These are phyloP conservation scores for Phytophthora constricta DNA, from an alignment of 352 stramenopile genomes.

Conservation along the genomic window DNA sequence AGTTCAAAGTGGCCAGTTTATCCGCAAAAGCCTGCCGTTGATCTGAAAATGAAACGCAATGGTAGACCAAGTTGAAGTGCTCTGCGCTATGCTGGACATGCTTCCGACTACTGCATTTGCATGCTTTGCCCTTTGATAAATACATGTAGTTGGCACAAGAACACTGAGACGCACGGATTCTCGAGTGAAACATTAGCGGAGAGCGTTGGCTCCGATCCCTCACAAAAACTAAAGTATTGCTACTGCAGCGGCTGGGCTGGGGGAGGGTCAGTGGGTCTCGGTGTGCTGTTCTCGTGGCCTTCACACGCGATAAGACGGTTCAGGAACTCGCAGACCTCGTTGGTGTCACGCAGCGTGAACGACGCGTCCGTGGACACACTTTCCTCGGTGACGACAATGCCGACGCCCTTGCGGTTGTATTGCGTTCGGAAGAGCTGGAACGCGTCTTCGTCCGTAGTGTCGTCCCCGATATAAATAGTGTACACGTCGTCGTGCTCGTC, in stretches of 20 bases:
- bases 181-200: not conserved
- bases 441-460: conserved; percentile 91
- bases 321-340: conserved; percentile 77
- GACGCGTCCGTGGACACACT: conserved; percentile 70
- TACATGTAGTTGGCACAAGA: too few relatives aligned
- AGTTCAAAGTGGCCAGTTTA: conserved; percentile 29
- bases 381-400: conserved; percentile 85
- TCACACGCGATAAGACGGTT: conserved; percentile 63
- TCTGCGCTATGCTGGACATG: too few relatives aligned
- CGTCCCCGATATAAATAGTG: conserved; percentile 93
- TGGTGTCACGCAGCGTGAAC: conserved; percentile 82
- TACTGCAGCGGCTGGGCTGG: conserved; percentile 12
- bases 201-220: not conserved
- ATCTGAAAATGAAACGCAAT: conserved; percentile 25
- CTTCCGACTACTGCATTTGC: too few relatives aligned
- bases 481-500: conserved; percentile 82
- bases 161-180: too few relatives aligned
- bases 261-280: conserved; percentile 16
- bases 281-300: conserved; percentile 28
- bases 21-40: not conserved
- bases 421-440: conserved; percentile 73
- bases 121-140: too few relatives aligned
- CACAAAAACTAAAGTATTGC: not conserved
- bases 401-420: conserved; percentile 68
- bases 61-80: conserved; percentile 18